Evolutionary conservation across 2,329 filamentous ascomycete species (phyloP).

Genomic region (Dothiorella sarmentorum): DNA sequence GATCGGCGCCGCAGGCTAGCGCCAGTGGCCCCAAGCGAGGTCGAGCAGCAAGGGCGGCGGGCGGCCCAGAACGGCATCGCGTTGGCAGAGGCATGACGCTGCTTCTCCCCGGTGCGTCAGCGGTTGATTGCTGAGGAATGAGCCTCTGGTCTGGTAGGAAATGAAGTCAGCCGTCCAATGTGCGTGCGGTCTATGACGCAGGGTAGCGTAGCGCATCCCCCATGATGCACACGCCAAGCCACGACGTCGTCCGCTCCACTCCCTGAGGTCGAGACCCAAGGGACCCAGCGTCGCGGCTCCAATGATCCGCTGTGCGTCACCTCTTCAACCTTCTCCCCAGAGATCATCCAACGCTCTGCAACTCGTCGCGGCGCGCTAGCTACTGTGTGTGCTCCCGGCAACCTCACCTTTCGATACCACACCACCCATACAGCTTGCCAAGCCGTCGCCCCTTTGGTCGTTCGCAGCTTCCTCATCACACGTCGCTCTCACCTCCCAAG

Average conservation of each 20-base stretch:
- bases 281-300: not conserved
- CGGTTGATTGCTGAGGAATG: too few species aligned
- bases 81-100: not conserved
- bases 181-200: conserved; percentile 6
- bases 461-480: too few species aligned
- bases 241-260: not conserved
- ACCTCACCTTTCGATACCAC: too few species aligned
- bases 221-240: conserved; percentile 10
- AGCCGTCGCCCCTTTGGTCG: too few species aligned
- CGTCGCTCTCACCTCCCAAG: too few species aligned
- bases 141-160: too few species aligned
- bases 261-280: conserved; percentile 7
- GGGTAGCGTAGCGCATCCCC: not conserved
- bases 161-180: conserved; percentile 10
- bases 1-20: not conserved
- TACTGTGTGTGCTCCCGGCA: too few species aligned
- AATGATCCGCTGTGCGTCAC: conserved; percentile 16
- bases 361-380: too few species aligned
- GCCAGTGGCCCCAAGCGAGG: too few species aligned
- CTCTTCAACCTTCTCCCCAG: conserved; percentile 4
- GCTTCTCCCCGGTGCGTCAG: too few species aligned
- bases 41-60: not conserved
- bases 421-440: too few species aligned
- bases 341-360: too few species aligned
- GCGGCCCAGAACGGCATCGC: not conserved